Evolutionary conservation across 1,284 basidiomycete species (phyloP).

Genomic region (Stygiomarasmius scandens): DNA sequence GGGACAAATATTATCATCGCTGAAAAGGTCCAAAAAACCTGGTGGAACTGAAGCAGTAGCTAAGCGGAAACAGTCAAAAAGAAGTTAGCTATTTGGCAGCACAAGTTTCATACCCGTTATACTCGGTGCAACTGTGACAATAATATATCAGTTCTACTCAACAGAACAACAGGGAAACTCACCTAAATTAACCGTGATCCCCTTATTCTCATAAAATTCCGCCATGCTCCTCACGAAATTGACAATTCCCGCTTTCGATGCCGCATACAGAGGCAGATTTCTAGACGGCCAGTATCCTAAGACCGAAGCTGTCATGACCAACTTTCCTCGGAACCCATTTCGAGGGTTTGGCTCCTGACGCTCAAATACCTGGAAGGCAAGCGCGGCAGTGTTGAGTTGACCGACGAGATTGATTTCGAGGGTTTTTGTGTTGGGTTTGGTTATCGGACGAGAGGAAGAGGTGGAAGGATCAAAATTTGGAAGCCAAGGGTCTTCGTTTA

Average conservation of each 20-base stretch:
- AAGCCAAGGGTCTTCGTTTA: slow-evolving; percentile 23
- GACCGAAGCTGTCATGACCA: slow-evolving; percentile 22
- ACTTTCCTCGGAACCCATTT: slow-evolving; percentile 23
- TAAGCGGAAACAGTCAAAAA: too few species aligned
- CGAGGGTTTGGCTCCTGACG: slow-evolving; percentile 19
- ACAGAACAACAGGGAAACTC: not conserved
- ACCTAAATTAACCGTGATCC: slow-evolving; percentile 22
- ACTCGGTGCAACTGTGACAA: slow-evolving; percentile 1
- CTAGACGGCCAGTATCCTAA: slow-evolving; percentile 17
- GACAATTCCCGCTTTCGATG: slow-evolving; percentile 22
- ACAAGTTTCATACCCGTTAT: too few species aligned
- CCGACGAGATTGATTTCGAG: slow-evolving; percentile 20
- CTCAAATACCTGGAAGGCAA: slow-evolving; percentile 25
- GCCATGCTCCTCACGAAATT: slow-evolving; percentile 23
- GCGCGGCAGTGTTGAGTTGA: slow-evolving; percentile 23
- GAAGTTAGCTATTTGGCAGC: too few species aligned
- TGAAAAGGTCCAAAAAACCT: slow-evolving; percentile 9
- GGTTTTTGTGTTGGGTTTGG: slow-evolving; percentile 18
- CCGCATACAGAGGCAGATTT: slow-evolving; percentile 21
- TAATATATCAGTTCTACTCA: not conserved
- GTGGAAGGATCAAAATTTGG: slow-evolving; percentile 19
- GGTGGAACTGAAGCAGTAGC: too few species aligned
- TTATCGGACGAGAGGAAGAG: slow-evolving; percentile 16
- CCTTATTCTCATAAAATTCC: slow-evolving; percentile 17
- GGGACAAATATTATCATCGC: slow-evolving; percentile 13